Percentiles rank a stretch among this genome's conserved stretches.
Conservation (phyloP, 2,329 filamentous ascomycete genomes). For the Dothiorella sarmentorum region DNA sequence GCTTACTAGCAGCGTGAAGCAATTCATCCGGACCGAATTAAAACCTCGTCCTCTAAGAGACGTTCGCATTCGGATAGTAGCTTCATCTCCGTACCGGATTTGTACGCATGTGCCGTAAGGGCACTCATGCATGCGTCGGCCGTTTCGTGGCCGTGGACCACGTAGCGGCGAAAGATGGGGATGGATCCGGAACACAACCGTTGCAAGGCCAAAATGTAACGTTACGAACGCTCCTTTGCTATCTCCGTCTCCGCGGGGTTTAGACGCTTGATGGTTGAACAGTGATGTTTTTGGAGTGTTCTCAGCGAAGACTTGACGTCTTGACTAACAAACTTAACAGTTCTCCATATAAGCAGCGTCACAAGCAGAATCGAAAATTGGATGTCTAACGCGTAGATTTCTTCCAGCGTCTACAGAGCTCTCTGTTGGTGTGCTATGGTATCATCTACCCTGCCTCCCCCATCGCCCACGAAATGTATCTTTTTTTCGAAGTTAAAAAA, state of each 20-base stretch:
- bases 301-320: not conserved
- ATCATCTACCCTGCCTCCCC: conserved; percentile 8
- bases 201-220: not conserved
- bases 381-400: conserved; percentile 11
- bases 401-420: conserved; percentile 10
- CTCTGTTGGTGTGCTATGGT: not conserved
- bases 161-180: too few species aligned
- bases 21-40: not conserved
- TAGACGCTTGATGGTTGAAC: not conserved
- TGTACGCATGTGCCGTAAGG: too few species aligned
- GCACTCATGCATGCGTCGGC: too few species aligned
- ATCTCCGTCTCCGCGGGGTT: not conserved
- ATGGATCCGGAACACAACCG: not conserved
- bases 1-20: not conserved
- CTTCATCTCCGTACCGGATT: not conserved
- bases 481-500: conserved; percentile 16
- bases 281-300: not conserved
- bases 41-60: too few species aligned
- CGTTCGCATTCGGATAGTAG: not conserved
- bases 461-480: not conserved
- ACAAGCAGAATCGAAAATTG: not conserved
- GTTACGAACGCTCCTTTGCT: not conserved
- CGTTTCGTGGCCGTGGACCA: too few species aligned
- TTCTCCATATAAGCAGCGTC: not conserved
- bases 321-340: not conserved